phyloP scores from a whole-genome alignment of 2,329 filamentous ascomycete genomes.

The Fusarium annulatum region DNA sequence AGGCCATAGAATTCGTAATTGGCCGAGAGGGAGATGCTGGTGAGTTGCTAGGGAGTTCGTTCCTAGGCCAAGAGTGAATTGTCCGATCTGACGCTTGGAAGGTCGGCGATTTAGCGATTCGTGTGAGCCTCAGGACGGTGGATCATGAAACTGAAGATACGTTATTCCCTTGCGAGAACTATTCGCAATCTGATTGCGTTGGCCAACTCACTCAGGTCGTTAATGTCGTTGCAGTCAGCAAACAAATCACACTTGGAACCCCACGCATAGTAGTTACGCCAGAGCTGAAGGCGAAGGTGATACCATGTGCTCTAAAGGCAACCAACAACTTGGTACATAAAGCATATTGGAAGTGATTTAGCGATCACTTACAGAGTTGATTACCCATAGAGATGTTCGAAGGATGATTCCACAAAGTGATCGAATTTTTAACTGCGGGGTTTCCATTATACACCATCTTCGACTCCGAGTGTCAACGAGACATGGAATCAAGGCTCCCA shows the following conservation, averaged over 20 bases:
- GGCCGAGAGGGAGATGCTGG: not conserved
- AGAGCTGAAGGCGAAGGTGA: too few species aligned
- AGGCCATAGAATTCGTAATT: not conserved
- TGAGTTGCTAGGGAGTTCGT: not conserved
- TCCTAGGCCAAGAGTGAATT: not conserved
- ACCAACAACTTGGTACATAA: not conserved
- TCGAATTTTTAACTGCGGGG: not conserved
- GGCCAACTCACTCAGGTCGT: not conserved
- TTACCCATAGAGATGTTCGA: not conserved
- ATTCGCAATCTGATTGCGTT: not conserved
- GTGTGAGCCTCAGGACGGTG: not conserved
- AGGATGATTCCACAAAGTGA: not conserved
- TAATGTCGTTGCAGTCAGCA: not conserved
- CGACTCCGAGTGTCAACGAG: not conserved
- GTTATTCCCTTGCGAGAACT: not conserved
- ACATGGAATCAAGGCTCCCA: rapidly evolving
- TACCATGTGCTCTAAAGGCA: not conserved
- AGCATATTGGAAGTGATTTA: not conserved
- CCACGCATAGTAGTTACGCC: not conserved
- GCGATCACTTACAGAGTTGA: not conserved
- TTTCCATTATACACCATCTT: not conserved
- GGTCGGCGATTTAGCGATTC: not conserved
- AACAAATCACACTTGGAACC: not conserved
- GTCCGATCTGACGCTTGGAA: not conserved
- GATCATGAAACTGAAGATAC: not conserved